Base-by-base conservation (phyloP, 768 basidiomycete species). In the Mycena galopus region DNA sequence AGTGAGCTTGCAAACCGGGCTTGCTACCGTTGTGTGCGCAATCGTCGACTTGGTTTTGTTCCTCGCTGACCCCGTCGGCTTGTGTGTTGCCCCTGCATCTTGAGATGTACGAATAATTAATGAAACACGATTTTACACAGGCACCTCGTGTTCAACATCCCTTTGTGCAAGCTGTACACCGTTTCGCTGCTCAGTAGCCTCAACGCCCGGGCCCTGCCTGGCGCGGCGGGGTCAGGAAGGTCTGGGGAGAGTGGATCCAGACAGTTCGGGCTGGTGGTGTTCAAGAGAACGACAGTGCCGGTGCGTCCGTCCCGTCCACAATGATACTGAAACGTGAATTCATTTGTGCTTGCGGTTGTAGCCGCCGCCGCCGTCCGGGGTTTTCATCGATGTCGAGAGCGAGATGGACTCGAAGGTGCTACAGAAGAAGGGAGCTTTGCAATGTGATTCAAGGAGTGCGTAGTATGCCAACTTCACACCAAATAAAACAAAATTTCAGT, bases 1-100 rank as follows among this genome's bases (percentile, higher is more conserved):
- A 84, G 82, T 82, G 65, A 83, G 82, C 16, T 78, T 84, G 12
- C 82, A 84, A 67, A 84, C 83, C 3, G 84, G 84, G 33, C 67
- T 82, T 25, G 75, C 82, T 44, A 84, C 84, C 4, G 75, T 81
- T 0, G 23, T 83, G 19, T 81, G 80, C 42, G 83, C 82, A 0
- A 77, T 73, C 21, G 65, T 79, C 35, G 80, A 81, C 65, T 56
- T 82, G n/a, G 73, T 82, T 57, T 65, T 81, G 10, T 84, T 81
- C 78, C 73, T 83, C 30, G 76, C 77, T n/a, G 47, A 71, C 35
- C 70, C 70, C 47, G 32, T 72, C 53, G 73, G 21, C 21, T 25
- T 57, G 73, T 68, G 47, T 35, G 73, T 58, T n/a, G 11, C n/a
- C n/a, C n/a, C 12, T 47, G 17, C 21, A 39, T 14, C 35, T 6